Conservation (phyloP, 805 yeast species). For the Wickerhamiella galacta region DNA sequence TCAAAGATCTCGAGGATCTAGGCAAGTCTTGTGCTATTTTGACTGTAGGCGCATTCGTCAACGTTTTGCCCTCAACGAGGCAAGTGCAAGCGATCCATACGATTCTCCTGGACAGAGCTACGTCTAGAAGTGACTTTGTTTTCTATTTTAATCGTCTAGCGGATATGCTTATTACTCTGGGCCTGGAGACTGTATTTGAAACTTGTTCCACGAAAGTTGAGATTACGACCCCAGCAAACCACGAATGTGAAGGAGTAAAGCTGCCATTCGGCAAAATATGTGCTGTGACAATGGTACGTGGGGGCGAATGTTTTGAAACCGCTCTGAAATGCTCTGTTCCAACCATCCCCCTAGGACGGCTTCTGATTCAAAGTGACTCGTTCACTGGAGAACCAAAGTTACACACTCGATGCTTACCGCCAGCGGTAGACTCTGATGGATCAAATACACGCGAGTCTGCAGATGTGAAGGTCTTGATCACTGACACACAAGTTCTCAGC, state of each 20-base stretch:
- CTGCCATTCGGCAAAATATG: constrained; percentile 32
- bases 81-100: constrained; percentile 63
- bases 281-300: constrained; percentile 68
- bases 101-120: constrained; percentile 37
- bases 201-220: constrained; percentile 13
- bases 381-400: constrained; percentile 87
- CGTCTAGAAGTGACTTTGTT: constrained; percentile 60
- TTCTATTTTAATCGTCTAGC: constrained; percentile 80
- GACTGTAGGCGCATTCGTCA: constrained; percentile 11
- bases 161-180: constrained; percentile 46
- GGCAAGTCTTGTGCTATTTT: constrained; percentile 25
- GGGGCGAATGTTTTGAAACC: constrained; percentile 83
- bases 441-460: too few relatives aligned
- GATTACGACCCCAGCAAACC: constrained; percentile 31
- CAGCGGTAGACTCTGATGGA: constrained; percentile 13
- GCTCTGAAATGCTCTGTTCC: constrained; percentile 65
- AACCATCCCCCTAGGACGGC: constrained; percentile 62
- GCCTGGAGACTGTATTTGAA: constrained; percentile 33
- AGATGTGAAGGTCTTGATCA: constrained; percentile 36
- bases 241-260: constrained; percentile 17
- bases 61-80: constrained; percentile 30
- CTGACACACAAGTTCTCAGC: constrained; percentile 77
- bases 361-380: constrained; percentile 75
- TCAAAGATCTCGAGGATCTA: constrained; percentile 42
- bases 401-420: constrained; percentile 65